Conservation (phyloP, 768 basidiomycete species). For the Calocera cornea region DNA sequence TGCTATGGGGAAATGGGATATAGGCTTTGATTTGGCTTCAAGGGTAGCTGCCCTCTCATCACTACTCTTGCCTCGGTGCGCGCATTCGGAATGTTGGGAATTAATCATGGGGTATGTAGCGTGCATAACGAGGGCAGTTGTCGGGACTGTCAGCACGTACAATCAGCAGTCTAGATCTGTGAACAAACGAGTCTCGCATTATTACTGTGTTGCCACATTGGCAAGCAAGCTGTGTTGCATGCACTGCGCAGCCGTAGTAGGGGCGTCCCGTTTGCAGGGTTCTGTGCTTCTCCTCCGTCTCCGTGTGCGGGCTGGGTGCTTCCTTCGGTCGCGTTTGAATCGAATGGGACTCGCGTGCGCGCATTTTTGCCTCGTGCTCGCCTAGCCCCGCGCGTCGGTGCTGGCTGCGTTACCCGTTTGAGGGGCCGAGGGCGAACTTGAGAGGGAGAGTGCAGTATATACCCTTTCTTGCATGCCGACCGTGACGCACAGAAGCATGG, state of each 20-base stretch:
- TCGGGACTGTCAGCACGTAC: no score
- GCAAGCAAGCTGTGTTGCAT: background rate
- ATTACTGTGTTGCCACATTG: background rate
- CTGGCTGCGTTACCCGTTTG: background rate
- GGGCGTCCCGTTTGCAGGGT: background rate
- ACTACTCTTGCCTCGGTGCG: background rate
- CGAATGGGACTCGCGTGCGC: slow-evolving; percentile 1
- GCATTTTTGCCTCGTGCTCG: slow-evolving; percentile 2
- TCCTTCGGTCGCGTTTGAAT: slow-evolving; percentile 4
- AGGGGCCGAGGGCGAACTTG: background rate
- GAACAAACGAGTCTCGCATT: slow-evolving; percentile 2
- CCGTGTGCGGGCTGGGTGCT: no score
- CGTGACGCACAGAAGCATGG: background rate
- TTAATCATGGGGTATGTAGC: background rate
- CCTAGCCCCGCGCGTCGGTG: background rate
- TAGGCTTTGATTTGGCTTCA: slow-evolving; percentile 4
- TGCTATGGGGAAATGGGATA: slow-evolving; percentile 4
- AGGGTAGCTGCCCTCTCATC: background rate
- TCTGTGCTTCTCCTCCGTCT: background rate
- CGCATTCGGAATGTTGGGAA: background rate
- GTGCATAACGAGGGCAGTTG: no score
- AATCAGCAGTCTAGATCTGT: no score
- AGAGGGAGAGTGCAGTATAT: background rate
- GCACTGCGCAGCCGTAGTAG: background rate
- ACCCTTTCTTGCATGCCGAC: background rate